Percentiles rank a stretch among this genome's conserved stretches.
These are phyloP conservation scores for Xylaria flabelliformis DNA, from an alignment of 495 filamentous ascomycete species.

Conservation along the genomic window DNA sequence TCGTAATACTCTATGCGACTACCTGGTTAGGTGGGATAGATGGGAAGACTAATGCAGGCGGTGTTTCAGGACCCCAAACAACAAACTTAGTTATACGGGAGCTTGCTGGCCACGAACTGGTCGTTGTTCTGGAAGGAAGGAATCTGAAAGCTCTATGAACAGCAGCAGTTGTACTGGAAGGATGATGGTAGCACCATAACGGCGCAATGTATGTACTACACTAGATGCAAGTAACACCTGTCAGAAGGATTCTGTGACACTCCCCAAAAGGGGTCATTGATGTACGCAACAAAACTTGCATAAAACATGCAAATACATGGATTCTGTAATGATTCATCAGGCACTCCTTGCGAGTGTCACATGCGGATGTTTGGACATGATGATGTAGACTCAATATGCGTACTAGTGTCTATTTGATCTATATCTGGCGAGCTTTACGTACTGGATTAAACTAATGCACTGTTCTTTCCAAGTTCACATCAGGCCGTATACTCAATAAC, in stretches of 20 bases:
- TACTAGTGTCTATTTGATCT: constrained; percentile 21
- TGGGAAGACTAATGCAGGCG: not conserved
- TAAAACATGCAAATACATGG: not conserved
- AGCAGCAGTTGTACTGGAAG: not conserved
- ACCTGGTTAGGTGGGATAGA: not conserved
- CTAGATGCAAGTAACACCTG: constrained; percentile 10
- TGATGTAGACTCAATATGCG: not conserved
- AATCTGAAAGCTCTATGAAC: not conserved
- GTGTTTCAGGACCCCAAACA: not conserved
- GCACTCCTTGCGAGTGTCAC: not conserved
- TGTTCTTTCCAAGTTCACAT: not conserved
- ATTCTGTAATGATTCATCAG: not conserved
- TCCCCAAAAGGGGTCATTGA: not conserved
- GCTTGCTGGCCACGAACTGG: not conserved
- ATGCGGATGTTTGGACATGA: not conserved
- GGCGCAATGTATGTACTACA: constrained; percentile 19
- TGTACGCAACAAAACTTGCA: not conserved
- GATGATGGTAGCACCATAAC: constrained; percentile 14
- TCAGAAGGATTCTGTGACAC: constrained; percentile 16
- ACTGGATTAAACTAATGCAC: constrained; percentile 16
- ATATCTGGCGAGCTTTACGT: constrained; percentile 11
- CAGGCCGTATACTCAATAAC: constrained; percentile 4
- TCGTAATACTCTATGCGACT: not conserved
- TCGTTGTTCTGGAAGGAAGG: not conserved
- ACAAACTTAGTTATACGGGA: not conserved